Evolutionary conservation across 768 basidiomycete genomes (phyloP).

Genomic region (Candolleomyces eurysporus): DNA sequence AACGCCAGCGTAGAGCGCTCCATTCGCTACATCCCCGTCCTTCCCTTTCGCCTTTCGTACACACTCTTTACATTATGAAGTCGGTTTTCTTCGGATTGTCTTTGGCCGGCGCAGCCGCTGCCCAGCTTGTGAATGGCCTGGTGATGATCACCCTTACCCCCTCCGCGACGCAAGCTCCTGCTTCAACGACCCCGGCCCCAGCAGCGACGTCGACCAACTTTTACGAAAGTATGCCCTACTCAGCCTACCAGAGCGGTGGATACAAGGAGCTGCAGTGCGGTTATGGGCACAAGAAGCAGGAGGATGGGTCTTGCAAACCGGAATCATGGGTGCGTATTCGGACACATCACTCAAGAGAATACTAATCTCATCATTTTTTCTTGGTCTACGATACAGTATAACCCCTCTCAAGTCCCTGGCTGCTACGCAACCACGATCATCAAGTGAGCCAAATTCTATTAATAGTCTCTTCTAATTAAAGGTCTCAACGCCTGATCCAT

Average conservation of each 20-base stretch:
- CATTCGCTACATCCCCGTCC: conserved; percentile 36
- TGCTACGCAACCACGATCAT: conserved; percentile 70
- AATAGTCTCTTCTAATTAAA: conserved; percentile 6
- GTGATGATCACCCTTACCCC: conserved; percentile 35
- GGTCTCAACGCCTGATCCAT: not conserved
- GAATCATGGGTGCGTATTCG: conserved; percentile 54
- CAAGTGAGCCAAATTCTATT: conserved; percentile 25
- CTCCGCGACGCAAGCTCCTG: conserved; percentile 13
- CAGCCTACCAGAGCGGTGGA: conserved; percentile 57
- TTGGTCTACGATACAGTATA: conserved; percentile 22
- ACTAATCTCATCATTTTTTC: not conserved
- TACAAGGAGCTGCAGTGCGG: conserved; percentile 68
- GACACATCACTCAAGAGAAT: not conserved
- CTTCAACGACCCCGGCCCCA: conserved; percentile 14
- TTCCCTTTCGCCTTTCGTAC: conserved; percentile 32
- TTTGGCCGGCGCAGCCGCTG: conserved; percentile 54
- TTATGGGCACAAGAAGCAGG: conserved; percentile 61
- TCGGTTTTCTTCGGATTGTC: conserved; percentile 58
- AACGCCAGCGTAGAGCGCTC: conserved; percentile 72
- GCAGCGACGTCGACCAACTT: conserved; percentile 27
- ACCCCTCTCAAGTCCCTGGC: conserved; percentile 37
- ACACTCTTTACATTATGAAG: conserved; percentile 57
- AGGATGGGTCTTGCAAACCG: conserved; percentile 52
- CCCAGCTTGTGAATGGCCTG: conserved; percentile 52
- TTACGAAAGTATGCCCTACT: conserved; percentile 56